Evolutionary conservation across 1,284 basidiomycete species (phyloP).

Genomic region (Cutaneotrichosporon dermatis): DNA sequence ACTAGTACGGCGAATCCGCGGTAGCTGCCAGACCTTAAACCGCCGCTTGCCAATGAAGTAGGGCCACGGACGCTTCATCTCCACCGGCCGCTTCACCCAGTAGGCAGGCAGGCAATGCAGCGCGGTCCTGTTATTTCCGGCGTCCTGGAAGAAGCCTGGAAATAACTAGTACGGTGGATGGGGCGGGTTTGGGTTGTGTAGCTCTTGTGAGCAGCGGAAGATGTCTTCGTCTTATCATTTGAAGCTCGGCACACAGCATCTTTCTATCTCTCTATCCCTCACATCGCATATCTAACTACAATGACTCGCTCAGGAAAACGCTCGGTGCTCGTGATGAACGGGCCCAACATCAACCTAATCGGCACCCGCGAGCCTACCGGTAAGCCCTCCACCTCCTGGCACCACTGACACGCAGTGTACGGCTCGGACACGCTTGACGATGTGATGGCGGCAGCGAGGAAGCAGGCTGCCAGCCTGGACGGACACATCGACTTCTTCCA

Average conservation of each 20-base stretch:
- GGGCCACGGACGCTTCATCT: too few relatives aligned
- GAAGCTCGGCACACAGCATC: background rate
- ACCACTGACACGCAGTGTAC: slow-evolving; percentile 26
- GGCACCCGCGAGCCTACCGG: slow-evolving; percentile 38
- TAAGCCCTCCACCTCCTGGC: background rate
- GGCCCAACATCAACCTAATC: slow-evolving; percentile 47
- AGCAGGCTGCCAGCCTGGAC: slow-evolving; percentile 14
- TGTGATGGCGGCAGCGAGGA: slow-evolving; percentile 16
- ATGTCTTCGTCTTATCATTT: too few relatives aligned
- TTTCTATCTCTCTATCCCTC: background rate
- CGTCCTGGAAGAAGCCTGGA: too few relatives aligned
- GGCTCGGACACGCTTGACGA: slow-evolving; percentile 36
- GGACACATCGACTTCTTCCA: slow-evolving; percentile 34
- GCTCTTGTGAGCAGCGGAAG: too few relatives aligned
- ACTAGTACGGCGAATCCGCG: too few relatives aligned
- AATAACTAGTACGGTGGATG: too few relatives aligned
- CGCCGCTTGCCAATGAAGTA: too few relatives aligned
- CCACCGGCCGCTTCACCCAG: too few relatives aligned
- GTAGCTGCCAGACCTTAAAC: too few relatives aligned
- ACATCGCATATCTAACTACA: background rate
- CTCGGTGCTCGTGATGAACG: slow-evolving; percentile 29
- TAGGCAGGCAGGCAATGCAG: too few relatives aligned
- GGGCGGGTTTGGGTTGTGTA: too few relatives aligned
- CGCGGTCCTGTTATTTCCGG: too few relatives aligned
- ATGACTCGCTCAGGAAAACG: slow-evolving; percentile 8